Evolutionary conservation across 1,284 basidiomycete species (phyloP).

Genomic region (Singerocomus rubriflavus): DNA sequence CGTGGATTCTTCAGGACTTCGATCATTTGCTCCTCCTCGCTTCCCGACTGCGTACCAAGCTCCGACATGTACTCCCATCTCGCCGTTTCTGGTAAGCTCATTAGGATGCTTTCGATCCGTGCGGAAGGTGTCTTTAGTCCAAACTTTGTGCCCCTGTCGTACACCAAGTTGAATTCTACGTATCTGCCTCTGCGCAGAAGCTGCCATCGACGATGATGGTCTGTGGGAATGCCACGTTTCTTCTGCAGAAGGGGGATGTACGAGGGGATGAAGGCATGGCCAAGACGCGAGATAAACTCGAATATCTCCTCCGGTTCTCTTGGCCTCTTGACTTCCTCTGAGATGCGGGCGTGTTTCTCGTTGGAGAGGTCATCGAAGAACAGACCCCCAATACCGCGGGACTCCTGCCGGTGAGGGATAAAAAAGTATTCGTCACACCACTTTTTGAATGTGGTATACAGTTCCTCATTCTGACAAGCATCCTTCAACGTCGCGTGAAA

Average conservation of each 20-base stretch:
- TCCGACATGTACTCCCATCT: constrained; percentile 94
- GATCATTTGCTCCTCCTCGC: constrained; percentile 54
- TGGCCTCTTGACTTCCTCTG: constrained; percentile 49
- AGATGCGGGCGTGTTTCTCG: constrained; percentile 55
- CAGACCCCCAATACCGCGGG: constrained; percentile 90
- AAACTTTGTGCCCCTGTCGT: constrained; percentile 86
- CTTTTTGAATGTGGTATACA: constrained; percentile 85
- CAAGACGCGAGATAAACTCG: constrained; percentile 66
- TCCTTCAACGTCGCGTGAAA: constrained; percentile 83
- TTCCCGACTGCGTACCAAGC: constrained; percentile 64
- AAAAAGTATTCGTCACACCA: constrained; percentile 99
- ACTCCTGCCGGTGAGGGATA: constrained; percentile 89
- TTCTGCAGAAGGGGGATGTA: constrained; percentile 81
- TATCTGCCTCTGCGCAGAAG: constrained; percentile 85
- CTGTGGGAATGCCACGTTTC: constrained; percentile 59
- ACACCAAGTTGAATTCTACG: constrained; percentile 93
- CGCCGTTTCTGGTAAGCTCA: constrained; percentile 88
- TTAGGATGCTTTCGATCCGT: constrained; percentile 89
- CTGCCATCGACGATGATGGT: constrained; percentile 82
- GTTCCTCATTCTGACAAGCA: constrained; percentile 72
- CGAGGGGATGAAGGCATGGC: constrained; percentile 81
- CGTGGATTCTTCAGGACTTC: constrained; percentile 48
- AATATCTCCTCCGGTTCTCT: constrained; percentile 69
- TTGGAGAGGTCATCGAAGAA: constrained; percentile 92
- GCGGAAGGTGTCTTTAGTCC: constrained; percentile 90